These are phyloP conservation scores for Talaromyces ruber DNA, from an alignment of 495 filamentous ascomycete genomes.

Conservation along the genomic window DNA sequence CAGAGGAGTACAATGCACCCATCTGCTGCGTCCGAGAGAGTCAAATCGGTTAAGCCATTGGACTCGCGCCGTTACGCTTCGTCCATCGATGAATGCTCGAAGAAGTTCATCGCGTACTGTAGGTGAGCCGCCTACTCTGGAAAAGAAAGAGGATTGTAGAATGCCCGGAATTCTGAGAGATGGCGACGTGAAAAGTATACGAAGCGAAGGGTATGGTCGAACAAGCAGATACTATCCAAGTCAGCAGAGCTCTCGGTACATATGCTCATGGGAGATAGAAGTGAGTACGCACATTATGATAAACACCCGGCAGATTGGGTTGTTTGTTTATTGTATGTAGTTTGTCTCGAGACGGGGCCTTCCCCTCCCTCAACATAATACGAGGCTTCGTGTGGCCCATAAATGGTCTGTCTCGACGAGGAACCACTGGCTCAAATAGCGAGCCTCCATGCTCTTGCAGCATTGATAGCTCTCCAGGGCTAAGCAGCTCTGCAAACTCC, in stretches of 20 bases:
- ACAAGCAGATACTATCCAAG: slow-evolving; percentile 48
- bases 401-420: slow-evolving; percentile 13
- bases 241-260: slow-evolving; percentile 3
- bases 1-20: slow-evolving; percentile 55
- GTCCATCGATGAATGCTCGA: slow-evolving; percentile 45
- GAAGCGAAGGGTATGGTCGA: slow-evolving; percentile 52
- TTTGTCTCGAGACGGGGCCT: slow-evolving; percentile 14
- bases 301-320: slow-evolving; percentile 22
- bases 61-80: slow-evolving; percentile 57
- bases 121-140: slow-evolving; percentile 43
- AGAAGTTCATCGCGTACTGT: slow-evolving; percentile 48
- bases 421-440: slow-evolving; percentile 22
- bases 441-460: slow-evolving; percentile 28
- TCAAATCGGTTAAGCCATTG: slow-evolving; percentile 43
- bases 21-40: slow-evolving; percentile 39
- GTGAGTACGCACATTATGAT: slow-evolving; percentile 37
- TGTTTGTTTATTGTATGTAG: not conserved
- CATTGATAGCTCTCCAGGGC: slow-evolving; percentile 42
- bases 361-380: slow-evolving; percentile 15
- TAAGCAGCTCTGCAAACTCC: slow-evolving; percentile 49
- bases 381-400: not conserved
- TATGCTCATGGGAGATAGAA: not conserved
- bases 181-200: slow-evolving; percentile 56
- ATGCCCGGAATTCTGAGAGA: slow-evolving; percentile 53
- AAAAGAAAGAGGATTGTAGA: slow-evolving; percentile 51